Base-by-base conservation (phyloP, 106 monocot species). In the Chionographis japonica region DNA sequence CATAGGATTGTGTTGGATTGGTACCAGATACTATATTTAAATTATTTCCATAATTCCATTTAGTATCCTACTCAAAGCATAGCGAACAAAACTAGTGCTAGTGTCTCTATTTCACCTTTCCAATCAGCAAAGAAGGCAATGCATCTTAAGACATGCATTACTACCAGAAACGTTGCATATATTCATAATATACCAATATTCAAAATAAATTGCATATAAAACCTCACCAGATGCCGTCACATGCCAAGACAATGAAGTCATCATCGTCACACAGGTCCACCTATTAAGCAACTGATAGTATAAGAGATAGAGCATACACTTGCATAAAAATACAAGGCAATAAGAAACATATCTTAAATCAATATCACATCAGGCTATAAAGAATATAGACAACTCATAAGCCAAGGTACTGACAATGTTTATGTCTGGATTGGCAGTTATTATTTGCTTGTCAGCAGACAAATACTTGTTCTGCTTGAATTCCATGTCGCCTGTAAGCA, bases 181-280 rank as follows among this genome's bases (percentile, higher is more conserved):
- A 27, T 27, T 27, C 27, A 27, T 27, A 27, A 27, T 27, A 27
- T 27, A 27, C 27, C 27, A 27, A 27, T 27, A 27, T 46, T 10
- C 46, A 46, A 46, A 6, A 46, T 5, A 46, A 46, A 46, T 6
- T 46, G 46, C 46, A 46, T 46, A 10, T 6, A 63, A 19, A 50
- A 8, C 9, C 79, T 37, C 72, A 91, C 97, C 97, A 98, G 74
- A 98, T 79, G 37, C 97, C 97, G 85, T 98, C 97, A 68, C 97
- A 94, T 42, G 94, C 94, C 62, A 94, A 40, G 73, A 87, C 90
- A 72, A 94, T 67, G 71, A 94, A 94, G 27, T 92, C 97, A 63
- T 92, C 97, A 62, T 98, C 92, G 9, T 90, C 92, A 73, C 89
- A 87, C 65, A 98, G 97, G 16, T 98, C 89, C 66, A 92, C 92